Evolutionary conservation across 257 asterid genomes (phyloP), one percentile per base, ranked within the genome.

Genomic region (Linaria vulgaris): DNA sequence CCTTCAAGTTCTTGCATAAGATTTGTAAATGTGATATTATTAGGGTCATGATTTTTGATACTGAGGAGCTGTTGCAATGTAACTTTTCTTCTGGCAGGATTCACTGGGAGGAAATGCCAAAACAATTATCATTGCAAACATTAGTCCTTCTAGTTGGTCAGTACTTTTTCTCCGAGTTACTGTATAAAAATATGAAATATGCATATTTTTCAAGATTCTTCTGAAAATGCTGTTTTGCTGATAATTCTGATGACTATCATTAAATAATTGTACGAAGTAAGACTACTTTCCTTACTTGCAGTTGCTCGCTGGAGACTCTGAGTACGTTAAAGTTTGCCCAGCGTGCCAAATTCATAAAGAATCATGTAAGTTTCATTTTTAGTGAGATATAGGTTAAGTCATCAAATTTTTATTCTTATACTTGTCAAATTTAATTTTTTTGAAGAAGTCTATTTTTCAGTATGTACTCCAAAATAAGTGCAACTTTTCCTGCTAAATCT

Each of bases 61-160:
- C 3, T 27, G 34, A 27, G 34, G n/a, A n/a, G n/a, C n/a, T n/a
- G n/a, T n/a, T n/a, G n/a, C n/a, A n/a, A n/a, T 27, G 6, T 27
- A 27, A 2, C 52, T 31, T 3, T 39, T 38, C 25, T 51, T 73
- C 69, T 44, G 71, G 46, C 85, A 90, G 97, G 99, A 94, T 51
- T 94, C 99, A 9, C 72, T 94, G 51, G 99, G 99, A 56, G 99
- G 99, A 76, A 94, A 94, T 81, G 95, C 97, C 67, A 94, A 94
- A 78, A 94, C 99, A 78, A 79, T 75, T 62, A 94, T 94, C 65
- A 87, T 94, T 23, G 99, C 99, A 48, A 94, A 94, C 70, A 83
- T 94, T 46, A 94, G 95, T 72, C 99, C 99, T 34, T 85, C 99
- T 64, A 80, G 56, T 75, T 45, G 95, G 97, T 90, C 34, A 68